Conservation (phyloP, 2,329 filamentous ascomycete species). For the Cladophialophora immunda region DNA sequence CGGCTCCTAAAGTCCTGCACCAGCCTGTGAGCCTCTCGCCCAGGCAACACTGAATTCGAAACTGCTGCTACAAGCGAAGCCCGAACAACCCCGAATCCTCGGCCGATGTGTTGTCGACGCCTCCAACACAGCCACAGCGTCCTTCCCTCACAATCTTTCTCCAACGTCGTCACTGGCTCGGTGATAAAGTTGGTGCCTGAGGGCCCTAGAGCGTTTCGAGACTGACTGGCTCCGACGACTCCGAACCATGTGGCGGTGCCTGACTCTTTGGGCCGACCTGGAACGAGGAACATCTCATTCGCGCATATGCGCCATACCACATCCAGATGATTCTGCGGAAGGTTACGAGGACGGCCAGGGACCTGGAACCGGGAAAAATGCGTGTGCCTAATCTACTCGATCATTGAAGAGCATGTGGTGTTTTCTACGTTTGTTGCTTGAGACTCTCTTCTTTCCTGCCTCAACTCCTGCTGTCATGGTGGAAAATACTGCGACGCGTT, state of each 20-base stretch:
- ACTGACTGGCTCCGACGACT: background rate
- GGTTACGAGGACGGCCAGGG: background rate
- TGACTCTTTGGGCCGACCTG: background rate
- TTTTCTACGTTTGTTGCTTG: background rate
- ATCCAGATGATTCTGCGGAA: constrained; percentile 4
- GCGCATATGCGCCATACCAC: background rate
- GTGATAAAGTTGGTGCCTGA: constrained; percentile 2
- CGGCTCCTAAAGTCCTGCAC: too few relatives aligned
- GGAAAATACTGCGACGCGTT: background rate
- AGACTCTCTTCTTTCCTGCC: background rate
- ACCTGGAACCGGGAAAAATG: constrained; percentile 2
- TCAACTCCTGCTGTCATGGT: background rate
- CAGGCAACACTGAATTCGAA: background rate
- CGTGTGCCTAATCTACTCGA: constrained; percentile 6
- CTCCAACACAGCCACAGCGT: background rate
- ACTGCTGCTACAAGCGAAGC: background rate
- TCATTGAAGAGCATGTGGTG: background rate
- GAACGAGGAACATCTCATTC: background rate
- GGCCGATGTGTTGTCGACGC: background rate
- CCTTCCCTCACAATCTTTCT: background rate
- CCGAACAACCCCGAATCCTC: background rate
- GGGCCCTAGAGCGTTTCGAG: background rate
- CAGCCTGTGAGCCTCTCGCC: background rate
- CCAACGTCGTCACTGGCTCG: background rate
- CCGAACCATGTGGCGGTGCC: constrained; percentile 8